A percentile compares a stretch with the other conserved stretches of the same genome.
Evolutionary conservation across 495 filamentous ascomycete genomes (phyloP).

Genomic region (Aspergillus asperescens): DNA sequence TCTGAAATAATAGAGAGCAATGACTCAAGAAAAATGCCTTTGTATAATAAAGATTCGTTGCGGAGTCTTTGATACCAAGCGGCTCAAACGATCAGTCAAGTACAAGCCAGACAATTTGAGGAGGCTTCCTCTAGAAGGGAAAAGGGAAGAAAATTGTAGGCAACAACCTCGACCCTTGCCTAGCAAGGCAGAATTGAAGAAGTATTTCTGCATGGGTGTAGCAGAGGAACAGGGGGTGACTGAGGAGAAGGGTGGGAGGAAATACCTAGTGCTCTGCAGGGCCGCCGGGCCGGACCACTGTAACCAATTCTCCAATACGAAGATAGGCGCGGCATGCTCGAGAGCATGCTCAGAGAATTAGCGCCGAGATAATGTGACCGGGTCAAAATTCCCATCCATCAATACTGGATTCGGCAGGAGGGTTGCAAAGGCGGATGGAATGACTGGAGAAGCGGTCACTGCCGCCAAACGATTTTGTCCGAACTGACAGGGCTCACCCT

Average conservation of each 20-base stretch:
- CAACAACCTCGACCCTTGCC: conserved; percentile 25
- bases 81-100: conserved; percentile 27
- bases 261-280: conserved; percentile 20
- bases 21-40: conserved; percentile 24
- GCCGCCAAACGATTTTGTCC: conserved; percentile 13
- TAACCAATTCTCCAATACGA: conserved; percentile 29
- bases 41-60: conserved; percentile 16
- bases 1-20: conserved; percentile 15
- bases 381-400: conserved; percentile 15
- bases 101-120: conserved; percentile 28
- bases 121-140: conserved; percentile 23
- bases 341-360: conserved; percentile 28
- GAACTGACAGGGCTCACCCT: conserved; percentile 4
- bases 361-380: conserved; percentile 32
- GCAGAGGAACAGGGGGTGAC: conserved; percentile 16
- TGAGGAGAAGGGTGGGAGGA: conserved; percentile 13
- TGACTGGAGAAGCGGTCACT: conserved; percentile 16
- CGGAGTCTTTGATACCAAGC: conserved; percentile 28
- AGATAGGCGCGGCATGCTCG: conserved; percentile 23
- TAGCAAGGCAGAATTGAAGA: conserved; percentile 38
- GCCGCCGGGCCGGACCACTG: conserved; percentile 30
- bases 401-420: conserved; percentile 6
- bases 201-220: conserved; percentile 24
- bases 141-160: conserved; percentile 22
- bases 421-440: conserved; percentile 15